phyloP scores from a whole-genome alignment of 2,329 filamentous ascomycete species.

The Coniochaeta hoffmannii region DNA sequence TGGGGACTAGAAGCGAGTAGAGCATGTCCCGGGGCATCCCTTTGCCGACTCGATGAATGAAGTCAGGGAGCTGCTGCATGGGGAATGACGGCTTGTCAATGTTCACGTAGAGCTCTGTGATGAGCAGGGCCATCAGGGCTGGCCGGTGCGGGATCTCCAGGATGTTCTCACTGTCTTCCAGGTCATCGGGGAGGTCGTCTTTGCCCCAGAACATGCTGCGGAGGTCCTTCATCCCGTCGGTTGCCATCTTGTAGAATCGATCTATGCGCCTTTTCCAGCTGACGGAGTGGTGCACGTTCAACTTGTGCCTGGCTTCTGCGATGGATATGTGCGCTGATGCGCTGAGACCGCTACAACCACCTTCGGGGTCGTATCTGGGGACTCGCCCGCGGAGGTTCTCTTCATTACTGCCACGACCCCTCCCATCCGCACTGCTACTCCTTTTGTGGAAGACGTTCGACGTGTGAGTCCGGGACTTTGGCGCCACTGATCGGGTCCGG shows the following conservation, averaged over 20 bases:
- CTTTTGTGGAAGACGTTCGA: conserved; percentile 31
- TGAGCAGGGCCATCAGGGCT: conserved; percentile 69
- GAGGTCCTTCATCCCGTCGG: conserved; percentile 68
- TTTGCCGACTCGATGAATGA: conserved; percentile 86
- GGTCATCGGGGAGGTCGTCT: conserved; percentile 72
- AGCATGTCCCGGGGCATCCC: conserved; percentile 89
- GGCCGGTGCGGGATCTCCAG: conserved; percentile 80
- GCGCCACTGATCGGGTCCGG: conserved; percentile 46
- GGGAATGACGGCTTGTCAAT: conserved; percentile 94
- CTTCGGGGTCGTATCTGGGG: conserved; percentile 74
- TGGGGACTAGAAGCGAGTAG: conserved; percentile 82
- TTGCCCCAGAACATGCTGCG: conserved; percentile 74
- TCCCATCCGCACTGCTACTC: conserved; percentile 50
- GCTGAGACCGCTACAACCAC: conserved; percentile 59
- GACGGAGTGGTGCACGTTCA: conserved; percentile 76
- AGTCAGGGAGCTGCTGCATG: conserved; percentile 70
- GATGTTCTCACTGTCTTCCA: conserved; percentile 77
- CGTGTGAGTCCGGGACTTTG: conserved; percentile 25
- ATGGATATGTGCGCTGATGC: conserved; percentile 65
- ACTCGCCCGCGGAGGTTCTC: conserved; percentile 31
- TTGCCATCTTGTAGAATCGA: conserved; percentile 60
- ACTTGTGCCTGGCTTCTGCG: conserved; percentile 65
- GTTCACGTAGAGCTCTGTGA: conserved; percentile 77
- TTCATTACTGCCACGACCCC: conserved; percentile 24
- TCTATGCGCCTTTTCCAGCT: conserved; percentile 93